Percentiles rank a stretch among this genome's conserved stretches.
These are phyloP conservation scores for Spirogloea muscicola DNA, from an alignment of 139 green algal genomes.

Conservation along the genomic window DNA sequence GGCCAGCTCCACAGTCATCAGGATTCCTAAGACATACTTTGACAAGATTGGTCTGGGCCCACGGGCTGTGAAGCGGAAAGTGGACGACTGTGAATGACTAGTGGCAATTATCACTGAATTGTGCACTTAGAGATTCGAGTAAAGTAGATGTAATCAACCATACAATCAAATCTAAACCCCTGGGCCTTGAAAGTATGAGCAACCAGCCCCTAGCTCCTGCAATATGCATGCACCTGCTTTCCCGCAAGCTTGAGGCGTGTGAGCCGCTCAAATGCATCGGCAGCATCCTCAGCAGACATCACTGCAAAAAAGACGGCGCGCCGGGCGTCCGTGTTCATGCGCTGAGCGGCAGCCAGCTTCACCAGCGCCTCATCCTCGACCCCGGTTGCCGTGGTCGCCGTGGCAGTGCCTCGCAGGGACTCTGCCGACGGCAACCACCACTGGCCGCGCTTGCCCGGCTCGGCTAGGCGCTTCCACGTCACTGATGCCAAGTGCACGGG, in stretches of 20 bases:
- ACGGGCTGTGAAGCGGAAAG: no score
- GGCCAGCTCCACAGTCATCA: no score
- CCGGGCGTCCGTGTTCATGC: conserved; percentile 53
- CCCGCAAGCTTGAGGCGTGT: conserved; percentile 40
- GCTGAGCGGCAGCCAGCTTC: conserved; percentile 47
- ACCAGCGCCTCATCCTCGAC: conserved; percentile 30
- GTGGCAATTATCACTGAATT: no score
- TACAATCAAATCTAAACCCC: no score
- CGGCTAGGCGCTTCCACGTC: conserved; percentile 44
- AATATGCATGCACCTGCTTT: conserved; percentile 32
- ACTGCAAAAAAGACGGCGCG: conserved; percentile 49
- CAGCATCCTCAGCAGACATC: conserved; percentile 48
- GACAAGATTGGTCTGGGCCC: no score
- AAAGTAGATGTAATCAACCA: no score
- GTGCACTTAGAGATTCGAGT: no score
- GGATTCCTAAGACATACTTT: no score
- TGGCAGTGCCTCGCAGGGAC: neutral
- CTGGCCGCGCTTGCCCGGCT: conserved; percentile 45
- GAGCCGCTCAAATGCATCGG: conserved; percentile 54
- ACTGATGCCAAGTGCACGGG: conserved; percentile 29
- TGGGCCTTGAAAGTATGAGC: no score
- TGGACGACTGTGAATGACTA: no score
- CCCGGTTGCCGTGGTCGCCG: neutral
- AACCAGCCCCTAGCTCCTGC: no score
- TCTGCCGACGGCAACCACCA: conserved; percentile 47